Conservation (phyloP, 2,329 filamentous ascomycete species). For the Pseudogymnoascus sp. region DNA sequence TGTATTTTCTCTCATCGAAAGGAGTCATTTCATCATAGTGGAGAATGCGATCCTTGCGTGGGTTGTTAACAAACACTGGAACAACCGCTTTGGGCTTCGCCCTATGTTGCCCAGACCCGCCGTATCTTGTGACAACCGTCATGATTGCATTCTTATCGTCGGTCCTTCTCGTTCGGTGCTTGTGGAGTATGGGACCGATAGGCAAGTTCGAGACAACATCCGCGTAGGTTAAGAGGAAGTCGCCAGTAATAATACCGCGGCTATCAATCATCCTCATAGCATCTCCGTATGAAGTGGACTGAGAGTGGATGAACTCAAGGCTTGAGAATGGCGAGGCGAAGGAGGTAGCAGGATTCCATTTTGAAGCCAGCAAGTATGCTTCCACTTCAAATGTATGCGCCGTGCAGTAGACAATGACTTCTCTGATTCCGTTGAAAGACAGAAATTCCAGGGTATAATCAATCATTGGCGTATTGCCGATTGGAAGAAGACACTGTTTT, state of each 20-base stretch:
- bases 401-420: conserved; percentile 87
- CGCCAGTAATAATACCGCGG: conserved; percentile 73
- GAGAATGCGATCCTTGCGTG: conserved; percentile 68
- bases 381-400: conserved; percentile 82
- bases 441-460: conserved; percentile 97
- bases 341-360: conserved; percentile 63
- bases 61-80: conserved; percentile 81
- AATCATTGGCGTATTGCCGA: conserved; percentile 90
- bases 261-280: conserved; percentile 90
- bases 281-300: conserved; percentile 81
- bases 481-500: conserved; percentile 73
- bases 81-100: conserved; percentile 68
- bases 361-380: conserved; percentile 72
- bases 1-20: conserved; percentile 52
- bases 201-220: conserved; percentile 86
- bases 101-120: conserved; percentile 58
- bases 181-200: conserved; percentile 68
- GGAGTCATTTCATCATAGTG: conserved; percentile 90
- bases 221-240: conserved; percentile 88
- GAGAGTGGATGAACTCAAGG: conserved; percentile 75
- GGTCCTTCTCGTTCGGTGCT: conserved; percentile 70
- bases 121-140: conserved; percentile 85
- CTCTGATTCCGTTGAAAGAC: conserved; percentile 87
- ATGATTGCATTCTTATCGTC: conserved; percentile 93
- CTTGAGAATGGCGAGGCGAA: conserved; percentile 62